Evolutionary conservation across 2,329 filamentous ascomycete species (phyloP), one percentile per base, ranked within the genome.

Genomic region (Metarhizium humberi): DNA sequence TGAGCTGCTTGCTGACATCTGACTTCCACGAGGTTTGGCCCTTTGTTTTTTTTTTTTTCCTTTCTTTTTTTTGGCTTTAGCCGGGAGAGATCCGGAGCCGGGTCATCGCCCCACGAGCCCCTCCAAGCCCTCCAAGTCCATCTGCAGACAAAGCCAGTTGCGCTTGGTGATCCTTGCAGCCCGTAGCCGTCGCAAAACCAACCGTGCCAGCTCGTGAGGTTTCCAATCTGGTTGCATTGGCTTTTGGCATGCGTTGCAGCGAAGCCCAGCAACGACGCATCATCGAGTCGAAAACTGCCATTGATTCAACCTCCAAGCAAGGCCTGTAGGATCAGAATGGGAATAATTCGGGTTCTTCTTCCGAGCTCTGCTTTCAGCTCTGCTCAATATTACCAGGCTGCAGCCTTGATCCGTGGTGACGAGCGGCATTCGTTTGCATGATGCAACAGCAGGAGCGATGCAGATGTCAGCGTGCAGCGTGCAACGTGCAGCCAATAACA

Each of bases 1-100:
- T 32, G 40, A 51, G 11, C 38, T 34, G 25, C 29, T 25, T 47
- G 50, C 50, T 57, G 50, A 55, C 52, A 52, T 42, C 20, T 55
- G 55, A 49, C 32, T 34, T 49, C 52, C 52, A 55, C 55, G 52
- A 46, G 52, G 50, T 53, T 43, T 51, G 50, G 10, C 32, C 30
- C 40, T 25, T 25, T 40, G 38, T 40, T 16, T 11, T 40, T 25
- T 25, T 20, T 40, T 14, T 13, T 40, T 40, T 40, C 38, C 40
- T 25, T 25, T 40, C 8, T 40, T 5, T 11, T 40, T 16, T 40
- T 16, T 13, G 8, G 8, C 13, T 11, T 16, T 40, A 20, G 45
- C 20, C 52, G 49, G 55, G 52, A 49, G 48, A 56, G 43, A 54
- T 52, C 47, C 55, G 55, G 55, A 52, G 43, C 50, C 50, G 45